Evolutionary conservation across 1,284 basidiomycete genomes (phyloP), one percentile per base, ranked within the genome.

Genomic region (Cutaneotrichosporon sp.): DNA sequence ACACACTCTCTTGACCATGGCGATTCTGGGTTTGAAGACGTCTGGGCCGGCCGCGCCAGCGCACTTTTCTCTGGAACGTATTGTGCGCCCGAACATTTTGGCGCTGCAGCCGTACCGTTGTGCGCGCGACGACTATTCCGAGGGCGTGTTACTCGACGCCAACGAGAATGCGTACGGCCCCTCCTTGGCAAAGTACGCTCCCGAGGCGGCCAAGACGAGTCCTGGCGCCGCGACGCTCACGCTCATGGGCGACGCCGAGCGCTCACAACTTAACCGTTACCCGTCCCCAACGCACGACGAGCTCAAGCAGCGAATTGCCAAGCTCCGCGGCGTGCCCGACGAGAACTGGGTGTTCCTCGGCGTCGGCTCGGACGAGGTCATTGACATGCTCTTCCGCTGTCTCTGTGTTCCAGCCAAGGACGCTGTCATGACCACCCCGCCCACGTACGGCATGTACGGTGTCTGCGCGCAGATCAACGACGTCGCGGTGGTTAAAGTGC

Each of bases 401-500:
- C 86, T 88, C 62, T 91, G 93, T 64, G 78, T 78, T 0, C 96
- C 96, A 0, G 87, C 81, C 1, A 77, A 80, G 57, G 89, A 97
- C 69, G 87, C 84, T 67, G 85, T 92, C 34, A 71, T 94, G 63
- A 87, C 84, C 38, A 90, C 86, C 7, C 96, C 94, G 2, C 96
- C 96, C 3, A 97, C 94, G 8, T 98, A 98, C 69, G 94, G 94
- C 20, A 98, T 98, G 94, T 98, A 98, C 76, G 75, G 80, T 17
- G 94, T 98, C 2, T 91, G 88, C 57, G 96, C 94, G 8, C 87
- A 93, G 64, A 86, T 98, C 49, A 99, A 98, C 69, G 96, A 98
- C 69, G 79, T 97, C 4, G 86, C 82, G 0, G 78, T 96, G 4
- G 83, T 93, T 47, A 85, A 87, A 67, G 85, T 90, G 3, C 85